phyloP scores from a whole-genome alignment of 345 rosid genomes.

The Eucalyptus paniculata region DNA sequence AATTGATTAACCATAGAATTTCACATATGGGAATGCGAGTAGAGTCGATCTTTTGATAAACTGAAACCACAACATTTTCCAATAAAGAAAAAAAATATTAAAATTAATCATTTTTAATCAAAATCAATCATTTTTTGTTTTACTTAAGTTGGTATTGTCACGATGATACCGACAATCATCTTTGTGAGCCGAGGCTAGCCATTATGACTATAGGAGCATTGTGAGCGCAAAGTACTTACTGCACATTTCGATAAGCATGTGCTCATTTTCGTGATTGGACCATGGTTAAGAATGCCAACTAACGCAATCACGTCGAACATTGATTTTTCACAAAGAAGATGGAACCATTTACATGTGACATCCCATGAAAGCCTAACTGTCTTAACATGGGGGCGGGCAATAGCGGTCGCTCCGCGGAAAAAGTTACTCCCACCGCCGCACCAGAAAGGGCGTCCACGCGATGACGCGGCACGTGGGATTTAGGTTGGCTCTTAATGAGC shows the following conservation, averaged over 20 bases:
- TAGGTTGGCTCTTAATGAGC: not conserved
- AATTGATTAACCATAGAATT: not conserved
- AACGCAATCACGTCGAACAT: not conserved
- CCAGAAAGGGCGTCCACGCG: not conserved
- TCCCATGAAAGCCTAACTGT: not conserved
- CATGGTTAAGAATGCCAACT: not conserved
- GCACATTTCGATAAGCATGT: not conserved
- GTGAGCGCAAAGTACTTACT: not conserved
- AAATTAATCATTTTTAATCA: too few species aligned
- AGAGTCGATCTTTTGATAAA: not conserved
- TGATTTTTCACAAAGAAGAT: not conserved
- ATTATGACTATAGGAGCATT: rapidly evolving
- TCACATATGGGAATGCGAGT: rapidly evolving
- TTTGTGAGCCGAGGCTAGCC: rapidly evolving
- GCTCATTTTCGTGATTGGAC: too few species aligned
- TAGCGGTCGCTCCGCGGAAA: not conserved
- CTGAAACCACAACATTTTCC: not conserved
- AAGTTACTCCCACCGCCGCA: not conserved
- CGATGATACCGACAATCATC: too few species aligned
- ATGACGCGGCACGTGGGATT: not conserved
- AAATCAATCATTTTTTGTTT: too few species aligned
- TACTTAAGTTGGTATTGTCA: too few species aligned
- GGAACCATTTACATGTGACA: not conserved
- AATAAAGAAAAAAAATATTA: too few species aligned
- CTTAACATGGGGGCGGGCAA: not conserved